Evolutionary conservation across 1,139 yeast species (phyloP).

Genomic region (Magnusiomyces clavatus): DNA sequence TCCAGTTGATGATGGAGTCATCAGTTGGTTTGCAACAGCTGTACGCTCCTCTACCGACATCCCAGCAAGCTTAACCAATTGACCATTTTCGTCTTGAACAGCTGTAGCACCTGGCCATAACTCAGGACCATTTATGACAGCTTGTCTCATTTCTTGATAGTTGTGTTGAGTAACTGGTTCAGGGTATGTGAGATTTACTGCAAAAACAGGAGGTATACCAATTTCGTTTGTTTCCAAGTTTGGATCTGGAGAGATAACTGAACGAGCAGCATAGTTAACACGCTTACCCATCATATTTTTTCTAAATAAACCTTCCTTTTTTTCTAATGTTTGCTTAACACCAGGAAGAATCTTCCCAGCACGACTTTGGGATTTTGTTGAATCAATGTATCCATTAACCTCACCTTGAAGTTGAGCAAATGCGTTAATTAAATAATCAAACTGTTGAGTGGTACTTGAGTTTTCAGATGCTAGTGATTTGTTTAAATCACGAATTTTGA

Average conservation of each 20-base stretch:
- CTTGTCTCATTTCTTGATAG: conserved; percentile 82
- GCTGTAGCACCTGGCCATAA: conserved; percentile 99
- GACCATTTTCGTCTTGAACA: conserved; percentile 95
- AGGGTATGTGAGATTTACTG: conserved; percentile 89
- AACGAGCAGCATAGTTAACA: conserved; percentile 97
- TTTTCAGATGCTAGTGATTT: conserved; percentile 62
- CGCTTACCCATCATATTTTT: conserved; percentile 99
- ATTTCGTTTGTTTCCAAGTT: conserved; percentile 95
- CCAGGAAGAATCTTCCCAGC: conserved; percentile 87
- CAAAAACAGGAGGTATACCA: conserved; percentile 98
- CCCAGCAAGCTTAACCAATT: conserved; percentile 69
- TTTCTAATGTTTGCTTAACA: conserved; percentile 93
- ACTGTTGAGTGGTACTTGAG: conserved; percentile 66
- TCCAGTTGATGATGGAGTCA: conserved; percentile 66
- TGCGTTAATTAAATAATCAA: conserved; percentile 88
- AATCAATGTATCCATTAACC: conserved; percentile 88
- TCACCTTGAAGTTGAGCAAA: conserved; percentile 93
- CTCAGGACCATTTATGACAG: conserved; percentile 95
- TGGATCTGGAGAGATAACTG: conserved; percentile 98
- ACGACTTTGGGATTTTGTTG: conserved; percentile 73
- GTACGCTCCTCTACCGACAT: conserved; percentile 93
- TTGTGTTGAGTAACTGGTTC: conserved; percentile 97
- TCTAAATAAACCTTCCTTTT: conserved; percentile 97
- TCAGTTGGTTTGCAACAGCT: conserved; percentile 89
- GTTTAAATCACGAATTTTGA: conserved; percentile 80